Evolutionary conservation across 2,329 filamentous ascomycete species (phyloP), one percentile per base, ranked within the genome.

Genomic region (Colletotrichum aenigma): DNA sequence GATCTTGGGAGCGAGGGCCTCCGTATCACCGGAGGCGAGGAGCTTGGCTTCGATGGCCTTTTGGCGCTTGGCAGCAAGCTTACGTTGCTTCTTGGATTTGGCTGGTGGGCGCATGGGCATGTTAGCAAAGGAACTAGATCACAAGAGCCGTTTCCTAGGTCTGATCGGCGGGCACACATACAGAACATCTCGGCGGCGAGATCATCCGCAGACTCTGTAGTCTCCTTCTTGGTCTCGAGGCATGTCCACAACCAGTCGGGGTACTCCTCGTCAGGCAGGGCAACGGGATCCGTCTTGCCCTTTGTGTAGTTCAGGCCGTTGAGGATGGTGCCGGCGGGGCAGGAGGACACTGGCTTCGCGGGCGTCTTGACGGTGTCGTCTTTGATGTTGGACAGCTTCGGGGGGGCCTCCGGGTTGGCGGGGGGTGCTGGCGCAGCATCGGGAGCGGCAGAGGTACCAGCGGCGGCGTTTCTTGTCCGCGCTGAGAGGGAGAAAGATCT

Each of bases 61-160:
- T 81, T 90, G 88, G 83, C 89, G 88, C 85, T 93, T 96, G 56
- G 92, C 91, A 10, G 95, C 95, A 71, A 93, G 83, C 72, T 92
- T 90, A 76, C 95, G 92, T 84, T 95, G 92, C 83, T 96, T 96
- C 84, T 95, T 96, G 32, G 94, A 96, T 90, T 97, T 97, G 75
- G 94, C 94, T 96, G 76, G 74, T 34, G 30, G 36, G 13, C 15
- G 48, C 15, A 64, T 16, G 16, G 36, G 56, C 56, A 34, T 24
- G 56, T 70, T 62, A 70, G 67, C 36, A 32, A 55, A 75, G 60
- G 48, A 70, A 74, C 55, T 32, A 21, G 10, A 24, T 60, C 52
- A 68, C 30, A 55, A 32, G 52, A 43, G 52, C 18, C 34, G 34
- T 38, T 52, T 48, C 62, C 15, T 34, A 18, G 72, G 72, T 12